Evolutionary conservation across 495 filamentous ascomycete species (phyloP), one percentile per base, ranked within the genome.

Genomic region (Aspergillus nidulans): DNA sequence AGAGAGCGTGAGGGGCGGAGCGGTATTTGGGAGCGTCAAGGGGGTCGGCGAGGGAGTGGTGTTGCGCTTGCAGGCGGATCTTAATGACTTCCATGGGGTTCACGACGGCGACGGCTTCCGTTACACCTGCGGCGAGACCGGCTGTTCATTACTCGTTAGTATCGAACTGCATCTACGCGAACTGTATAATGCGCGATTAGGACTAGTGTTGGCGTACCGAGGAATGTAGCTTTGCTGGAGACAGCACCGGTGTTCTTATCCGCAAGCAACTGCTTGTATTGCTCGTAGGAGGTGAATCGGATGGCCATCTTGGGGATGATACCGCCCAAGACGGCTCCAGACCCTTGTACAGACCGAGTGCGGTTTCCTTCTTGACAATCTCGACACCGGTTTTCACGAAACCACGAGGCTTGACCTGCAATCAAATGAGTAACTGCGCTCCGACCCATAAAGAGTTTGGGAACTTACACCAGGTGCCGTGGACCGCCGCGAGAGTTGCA

Each of bases 271-370:
- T 86, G 82, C 80, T 97, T 99, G 71, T 97, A 99, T 60, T 81
- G 83, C 74, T 97, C 95, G 71, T 96, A 99, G 56, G 89, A 94
- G 26, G 95, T 96, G 76, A 99, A 99, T 16, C 94, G 90, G 63
- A 97, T 97, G 50, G 94, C 95, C 94, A 99, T 99, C 76, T 99
- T 99, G 13, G 94, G 94, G 30, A 99, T 86, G 71, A 99, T 99
- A 55, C 94, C 94, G 18, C 92, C 96, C 47, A 97, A 70, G 52
- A 99, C 94, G 47, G 94, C 94, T 28, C 94, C 94, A 99, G 80
- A 63, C 94, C 94, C 77, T 97, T 97, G 80, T 99, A 99, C 49
- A 99, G 75, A 51, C 86, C 94, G 30, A 99, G 68, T 1, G 91
- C 89, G 21, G 92, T 96, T 74, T 99, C 94, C 63, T 86, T 85